These are phyloP conservation scores for Suillus variegatus DNA, from an alignment of 768 basidiomycete species.

Conservation along the genomic window DNA sequence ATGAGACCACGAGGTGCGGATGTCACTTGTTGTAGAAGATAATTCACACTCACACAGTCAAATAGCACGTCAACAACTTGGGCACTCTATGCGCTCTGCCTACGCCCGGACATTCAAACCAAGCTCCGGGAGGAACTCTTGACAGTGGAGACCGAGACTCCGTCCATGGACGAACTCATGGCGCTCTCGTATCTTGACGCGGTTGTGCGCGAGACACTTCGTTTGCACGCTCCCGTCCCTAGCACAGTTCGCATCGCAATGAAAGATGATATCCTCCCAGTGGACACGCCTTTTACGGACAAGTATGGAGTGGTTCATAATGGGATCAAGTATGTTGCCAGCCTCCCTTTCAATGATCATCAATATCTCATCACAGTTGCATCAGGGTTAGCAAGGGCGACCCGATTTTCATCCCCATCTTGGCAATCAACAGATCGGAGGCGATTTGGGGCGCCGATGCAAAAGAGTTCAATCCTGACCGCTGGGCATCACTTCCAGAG, in stretches of 20 bases:
- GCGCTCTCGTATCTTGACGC: slow-evolving; percentile 70
- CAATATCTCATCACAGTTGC: not conserved
- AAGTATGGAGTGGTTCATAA: slow-evolving; percentile 42
- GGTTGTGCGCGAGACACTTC: slow-evolving; percentile 60
- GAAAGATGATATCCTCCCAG: slow-evolving; percentile 55
- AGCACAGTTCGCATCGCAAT: slow-evolving; percentile 43
- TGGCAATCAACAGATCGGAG: slow-evolving; percentile 51
- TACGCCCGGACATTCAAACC: slow-evolving; percentile 48
- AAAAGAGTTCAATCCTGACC: slow-evolving; percentile 63
- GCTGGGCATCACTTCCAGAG: slow-evolving; percentile 55
- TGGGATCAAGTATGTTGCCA: slow-evolving; percentile 36
- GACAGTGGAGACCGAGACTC: slow-evolving; percentile 51
- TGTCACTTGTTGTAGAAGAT: not conserved
- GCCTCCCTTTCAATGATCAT: not conserved
- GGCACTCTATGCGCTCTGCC: slow-evolving; percentile 58
- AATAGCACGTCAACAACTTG: slow-evolving; percentile 48
- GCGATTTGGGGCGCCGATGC: slow-evolving; percentile 67
- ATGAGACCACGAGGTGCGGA: slow-evolving; percentile 54
- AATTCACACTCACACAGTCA: not conserved
- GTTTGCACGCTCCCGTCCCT: slow-evolving; percentile 55
- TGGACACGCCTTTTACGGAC: slow-evolving; percentile 47
- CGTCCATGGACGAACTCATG: slow-evolving; percentile 70
- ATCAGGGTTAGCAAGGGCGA: slow-evolving; percentile 47
- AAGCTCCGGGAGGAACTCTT: slow-evolving; percentile 62
- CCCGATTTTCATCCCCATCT: slow-evolving; percentile 50